A percentile compares a stretch with the other conserved stretches of the same genome.
phyloP scores from a whole-genome alignment of 345 rosid genomes.

The Durio zibethinus region DNA sequence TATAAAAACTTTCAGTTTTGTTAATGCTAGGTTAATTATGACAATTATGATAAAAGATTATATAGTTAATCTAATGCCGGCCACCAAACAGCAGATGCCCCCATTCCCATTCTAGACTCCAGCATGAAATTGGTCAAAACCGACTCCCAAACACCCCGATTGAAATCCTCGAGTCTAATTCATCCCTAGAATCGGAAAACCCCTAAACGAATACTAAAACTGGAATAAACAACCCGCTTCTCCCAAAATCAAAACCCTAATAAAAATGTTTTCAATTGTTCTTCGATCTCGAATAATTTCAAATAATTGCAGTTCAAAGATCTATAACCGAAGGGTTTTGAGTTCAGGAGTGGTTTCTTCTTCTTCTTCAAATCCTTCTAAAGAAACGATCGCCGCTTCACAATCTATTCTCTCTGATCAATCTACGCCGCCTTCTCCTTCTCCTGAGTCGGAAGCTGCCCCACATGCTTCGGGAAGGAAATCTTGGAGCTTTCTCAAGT shows the following conservation, averaged over 20 bases:
- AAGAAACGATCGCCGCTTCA: conserved; percentile 42
- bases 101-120: background rate
- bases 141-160: conserved; percentile 30
- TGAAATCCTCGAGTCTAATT: background rate
- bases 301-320: background rate
- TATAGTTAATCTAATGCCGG: too few species aligned
- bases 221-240: background rate
- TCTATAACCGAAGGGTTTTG: conserved; percentile 23
- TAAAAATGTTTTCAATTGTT: conserved; percentile 46
- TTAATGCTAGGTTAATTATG: too few species aligned
- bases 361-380: conserved; percentile 32
- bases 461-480: conserved; percentile 34
- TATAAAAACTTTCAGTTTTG: too few species aligned
- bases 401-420: conserved; percentile 46
- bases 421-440: conserved; percentile 33
- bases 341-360: conserved; percentile 39
- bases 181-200: conserved; percentile 1
- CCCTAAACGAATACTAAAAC: background rate
- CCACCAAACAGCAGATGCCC: background rate
- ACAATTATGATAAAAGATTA: too few species aligned
- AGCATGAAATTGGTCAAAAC: background rate
- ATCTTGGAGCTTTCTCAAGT: conserved; percentile 53
- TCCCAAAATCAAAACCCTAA: background rate
- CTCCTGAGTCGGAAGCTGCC: conserved; percentile 26
- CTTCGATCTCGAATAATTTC: conserved; percentile 53